These are phyloP conservation scores for Aspergillus brunneoviolaceus DNA, from an alignment of 2,329 filamentous ascomycete genomes.

Conservation along the genomic window DNA sequence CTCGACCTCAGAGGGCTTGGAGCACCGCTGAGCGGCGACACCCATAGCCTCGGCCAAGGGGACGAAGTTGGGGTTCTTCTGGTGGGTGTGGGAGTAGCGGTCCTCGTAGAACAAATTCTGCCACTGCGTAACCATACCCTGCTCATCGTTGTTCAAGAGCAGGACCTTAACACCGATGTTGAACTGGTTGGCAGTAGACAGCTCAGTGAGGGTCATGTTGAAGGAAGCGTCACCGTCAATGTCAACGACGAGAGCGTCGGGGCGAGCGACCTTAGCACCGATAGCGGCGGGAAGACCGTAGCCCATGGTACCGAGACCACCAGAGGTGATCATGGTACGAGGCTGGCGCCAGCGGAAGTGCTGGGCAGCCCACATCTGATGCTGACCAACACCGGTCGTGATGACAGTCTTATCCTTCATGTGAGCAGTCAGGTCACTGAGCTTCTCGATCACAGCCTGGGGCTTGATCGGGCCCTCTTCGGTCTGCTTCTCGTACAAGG, in stretches of 20 bases:
- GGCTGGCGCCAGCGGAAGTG: slow-evolving; percentile 88
- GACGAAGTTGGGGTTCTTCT: slow-evolving; percentile 93
- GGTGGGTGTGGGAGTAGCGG: slow-evolving; percentile 86
- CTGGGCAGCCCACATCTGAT: slow-evolving; percentile 97
- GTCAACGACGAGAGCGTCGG: slow-evolving; percentile 81
- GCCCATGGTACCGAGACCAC: slow-evolving; percentile 91
- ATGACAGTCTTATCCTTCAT: slow-evolving; percentile 80
- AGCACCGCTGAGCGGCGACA: slow-evolving; percentile 69
- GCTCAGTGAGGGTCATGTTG: slow-evolving; percentile 73
- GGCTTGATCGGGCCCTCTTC: slow-evolving; percentile 34
- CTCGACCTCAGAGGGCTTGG: slow-evolving; percentile 73
- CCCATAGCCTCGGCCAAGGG: slow-evolving; percentile 91
- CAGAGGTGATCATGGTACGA: slow-evolving; percentile 90
- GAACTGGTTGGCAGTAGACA: slow-evolving; percentile 90
- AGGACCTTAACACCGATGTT: slow-evolving; percentile 96
- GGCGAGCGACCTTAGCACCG: slow-evolving; percentile 78
- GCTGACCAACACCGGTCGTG: slow-evolving; percentile 87
- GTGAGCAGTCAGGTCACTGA: slow-evolving; percentile 73
- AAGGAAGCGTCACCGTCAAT: slow-evolving; percentile 96
- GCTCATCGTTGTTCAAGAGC: slow-evolving; percentile 93
- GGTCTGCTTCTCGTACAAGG: slow-evolving; percentile 61
- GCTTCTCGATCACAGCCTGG: slow-evolving; percentile 81
- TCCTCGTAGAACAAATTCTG: slow-evolving; percentile 97
- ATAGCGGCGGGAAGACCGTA: slow-evolving; percentile 93
- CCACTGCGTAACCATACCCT: slow-evolving; percentile 99